Evolutionary conservation across 139 green algal species (phyloP), one percentile per base, ranked within the genome.

Genomic region (Deuterostichococcus epilithicus): DNA sequence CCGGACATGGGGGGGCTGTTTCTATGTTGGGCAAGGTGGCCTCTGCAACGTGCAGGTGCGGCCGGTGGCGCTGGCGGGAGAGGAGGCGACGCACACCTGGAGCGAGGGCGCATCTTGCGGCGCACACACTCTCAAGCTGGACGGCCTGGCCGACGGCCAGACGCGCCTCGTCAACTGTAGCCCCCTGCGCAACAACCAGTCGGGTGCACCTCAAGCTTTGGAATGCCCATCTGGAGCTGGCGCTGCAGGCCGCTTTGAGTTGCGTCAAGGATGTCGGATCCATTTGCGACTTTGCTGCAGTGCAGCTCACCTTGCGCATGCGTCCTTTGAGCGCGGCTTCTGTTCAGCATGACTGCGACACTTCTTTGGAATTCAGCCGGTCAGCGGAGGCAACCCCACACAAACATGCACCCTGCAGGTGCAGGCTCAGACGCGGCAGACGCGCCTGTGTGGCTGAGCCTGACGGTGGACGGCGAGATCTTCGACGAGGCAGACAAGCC

Each of bases 111-210:
- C 73, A 39, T 74, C 78, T 33, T 72, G 78, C 35, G 82, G 84
- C 20, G 71, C 70, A 20, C 77, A 87, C 60, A 85, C 76, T 0
- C 33, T 94, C 33, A 52, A 47, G 42, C 82, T 95, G 42, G 79
- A 87, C 20, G 47, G 68, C 45, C 42, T 94, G 73, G 87, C 94
- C 30, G 91, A 95, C 25, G 85, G 82, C 35, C 66, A 76, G 45
- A 91, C 88, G 25, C 83, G 85, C 33, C 84, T 95, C 70, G 73
- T 90, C 23, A 82, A 75, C 78, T 92, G 83, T 59, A 35, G 74
- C 0, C 69, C 86, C 26, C n/a, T 26, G n/a, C 13, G 3, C 52
- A 63, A 25, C 10, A 28, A 63, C 18, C 52, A 28, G 52, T 28
- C 52, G 28, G 52, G 52, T 63, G 8, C 52, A 30, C 18, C 52